phyloP scores from a whole-genome alignment of 176 grass and related monocot genomes.

The Oryza meyeriana region DNA sequence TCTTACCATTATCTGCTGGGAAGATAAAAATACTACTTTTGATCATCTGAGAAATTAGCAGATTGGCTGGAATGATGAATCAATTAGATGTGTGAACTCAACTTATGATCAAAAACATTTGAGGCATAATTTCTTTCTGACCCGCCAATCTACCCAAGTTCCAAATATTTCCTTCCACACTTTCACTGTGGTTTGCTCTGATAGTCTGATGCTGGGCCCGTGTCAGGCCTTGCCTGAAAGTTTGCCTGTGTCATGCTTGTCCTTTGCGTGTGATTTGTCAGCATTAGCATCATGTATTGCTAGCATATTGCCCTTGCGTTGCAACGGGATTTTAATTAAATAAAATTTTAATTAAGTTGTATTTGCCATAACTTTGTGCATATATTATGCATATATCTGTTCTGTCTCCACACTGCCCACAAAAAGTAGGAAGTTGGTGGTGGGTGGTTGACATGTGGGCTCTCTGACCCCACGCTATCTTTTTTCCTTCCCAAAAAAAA shows the following conservation, averaged over 20 bases:
- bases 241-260: background rate
- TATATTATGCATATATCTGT: too few species aligned
- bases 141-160: background rate
- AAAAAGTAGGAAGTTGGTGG: too few species aligned
- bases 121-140: slow-evolving; percentile 49
- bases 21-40: slow-evolving; percentile 24
- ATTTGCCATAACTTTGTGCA: too few species aligned
- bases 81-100: slow-evolving; percentile 53
- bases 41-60: background rate
- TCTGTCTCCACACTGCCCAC: too few species aligned
- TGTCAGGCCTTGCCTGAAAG: background rate
- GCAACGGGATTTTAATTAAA: too few species aligned
- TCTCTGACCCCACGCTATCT: too few species aligned
- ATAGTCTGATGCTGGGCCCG: background rate
- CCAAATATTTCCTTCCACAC: background rate
- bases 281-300: background rate
- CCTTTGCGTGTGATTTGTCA: background rate
- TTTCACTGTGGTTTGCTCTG: background rate
- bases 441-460: too few species aligned
- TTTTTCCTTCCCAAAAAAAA: too few species aligned
- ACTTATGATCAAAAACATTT: slow-evolving; percentile 41
- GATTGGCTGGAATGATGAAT: slow-evolving; percentile 45
- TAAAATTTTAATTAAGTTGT: too few species aligned
- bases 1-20: background rate
- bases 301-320: too few species aligned